Conservation (phyloP, 2,329 filamentous ascomycete genomes). For the Diaporthe sp. region DNA sequence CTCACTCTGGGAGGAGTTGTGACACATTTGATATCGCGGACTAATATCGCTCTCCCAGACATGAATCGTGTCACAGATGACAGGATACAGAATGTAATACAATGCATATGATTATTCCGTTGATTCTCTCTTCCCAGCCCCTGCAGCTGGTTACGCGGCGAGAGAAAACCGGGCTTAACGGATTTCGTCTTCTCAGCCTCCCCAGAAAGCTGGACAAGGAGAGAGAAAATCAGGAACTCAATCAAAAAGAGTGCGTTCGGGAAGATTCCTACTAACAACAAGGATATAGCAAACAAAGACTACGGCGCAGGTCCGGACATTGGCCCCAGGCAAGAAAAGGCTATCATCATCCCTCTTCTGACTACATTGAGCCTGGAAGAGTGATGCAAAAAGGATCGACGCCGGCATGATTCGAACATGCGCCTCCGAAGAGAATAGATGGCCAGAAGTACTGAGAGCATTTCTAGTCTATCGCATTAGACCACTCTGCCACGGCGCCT, state of each 20-base stretch:
- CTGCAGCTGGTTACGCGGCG: too few species aligned
- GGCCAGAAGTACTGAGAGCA: neutral
- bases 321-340: neutral
- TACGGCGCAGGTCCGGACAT: neutral
- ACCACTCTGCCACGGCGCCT: constrained; percentile 30
- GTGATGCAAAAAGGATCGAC: constrained; percentile 4
- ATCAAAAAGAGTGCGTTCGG: neutral
- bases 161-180: too few species aligned
- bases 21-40: neutral
- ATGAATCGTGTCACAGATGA: neutral
- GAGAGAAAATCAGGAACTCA: neutral
- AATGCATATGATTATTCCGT: neutral
- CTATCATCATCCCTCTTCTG: neutral
- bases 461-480: constrained; percentile 33
- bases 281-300: neutral
- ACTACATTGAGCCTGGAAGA: neutral
- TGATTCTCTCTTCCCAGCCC: too few species aligned
- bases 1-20: neutral
- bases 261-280: neutral
- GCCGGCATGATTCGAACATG: constrained; percentile 34
- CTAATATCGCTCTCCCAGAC: neutral
- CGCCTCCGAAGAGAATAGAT: constrained; percentile 33
- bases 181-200: too few species aligned
- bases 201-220: too few species aligned
- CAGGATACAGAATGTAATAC: neutral